Conservation (phyloP, 495 filamentous ascomycete genomes). For the Trichoderma parareesei region DNA sequence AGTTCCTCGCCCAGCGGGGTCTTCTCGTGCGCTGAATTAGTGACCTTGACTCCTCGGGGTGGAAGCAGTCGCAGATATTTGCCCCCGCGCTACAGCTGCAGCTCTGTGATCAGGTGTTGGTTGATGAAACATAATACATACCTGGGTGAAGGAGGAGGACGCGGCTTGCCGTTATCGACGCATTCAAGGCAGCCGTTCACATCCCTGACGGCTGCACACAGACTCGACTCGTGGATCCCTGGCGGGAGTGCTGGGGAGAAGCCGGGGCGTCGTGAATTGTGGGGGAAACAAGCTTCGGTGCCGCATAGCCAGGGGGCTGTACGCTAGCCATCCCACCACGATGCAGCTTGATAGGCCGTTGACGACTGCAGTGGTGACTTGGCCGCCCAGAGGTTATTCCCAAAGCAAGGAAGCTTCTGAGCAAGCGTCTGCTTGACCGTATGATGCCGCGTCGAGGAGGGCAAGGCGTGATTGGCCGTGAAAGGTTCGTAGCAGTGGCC, state of each 20-base stretch:
- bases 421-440: not conserved
- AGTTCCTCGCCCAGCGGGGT: not conserved
- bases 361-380: not conserved
- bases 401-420: not conserved
- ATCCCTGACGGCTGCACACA: not conserved
- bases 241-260: not conserved
- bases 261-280: not conserved
- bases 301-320: not conserved
- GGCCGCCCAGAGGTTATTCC: conserved; percentile 1
- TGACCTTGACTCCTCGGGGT: not conserved
- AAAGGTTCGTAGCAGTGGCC: not conserved
- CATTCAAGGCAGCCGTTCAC: too few relatives aligned
- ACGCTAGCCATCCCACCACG: not conserved
- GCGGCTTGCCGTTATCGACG: not conserved
- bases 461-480: not conserved
- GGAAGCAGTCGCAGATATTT: not conserved
- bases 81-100: not conserved
- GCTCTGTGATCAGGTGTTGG: not conserved
- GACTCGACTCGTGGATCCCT: not conserved
- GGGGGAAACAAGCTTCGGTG: not conserved
- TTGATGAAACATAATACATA: not conserved
- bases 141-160: not conserved
- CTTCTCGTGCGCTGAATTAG: not conserved
- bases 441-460: not conserved
- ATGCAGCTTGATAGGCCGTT: conserved; percentile 8